Base-by-base conservation (phyloP, 352 stramenopile genomes). In the Phytophthora brassicae region DNA sequence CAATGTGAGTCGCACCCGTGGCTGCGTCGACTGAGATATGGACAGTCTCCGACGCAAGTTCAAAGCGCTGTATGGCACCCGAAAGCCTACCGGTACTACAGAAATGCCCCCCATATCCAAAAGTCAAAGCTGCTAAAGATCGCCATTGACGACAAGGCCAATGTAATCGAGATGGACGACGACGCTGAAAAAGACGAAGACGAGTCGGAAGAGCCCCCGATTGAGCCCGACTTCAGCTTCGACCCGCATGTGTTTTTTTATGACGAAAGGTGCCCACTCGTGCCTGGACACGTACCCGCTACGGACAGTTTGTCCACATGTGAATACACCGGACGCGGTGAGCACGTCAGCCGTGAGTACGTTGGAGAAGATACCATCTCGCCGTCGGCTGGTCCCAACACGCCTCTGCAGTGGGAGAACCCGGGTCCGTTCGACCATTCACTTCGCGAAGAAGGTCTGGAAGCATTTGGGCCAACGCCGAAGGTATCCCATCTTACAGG, bases 91-190 rank as follows among this genome's bases (percentile, higher is more conserved):
- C 3, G 38, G 38, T 8, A 49, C 6, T 4, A 22, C 51, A 4
- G 31, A 58, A 22, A 42, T 50, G 33, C 23, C 51, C 24, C 7
- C 17, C 23, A 16, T 17, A 44, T 44, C 22, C 26, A 46, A n/a
- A 1, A 51, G 1, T 13, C 24, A 2, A 53, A 53, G 28, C 16
- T 16, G 3, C 29, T 56, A 0, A 56, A 45, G 26, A 17, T 24
- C 8, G 33, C 33, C 1, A 26, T 45, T 16, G 33, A 56, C 22
- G 33, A 46, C 8, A 56, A 46, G 22, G 33, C 48, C 0, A 46
- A 41, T 22, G 48, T 44, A n/a, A n/a, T 50, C 11, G 51, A 59
- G 6, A 50, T 59, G 39, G 26, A 59, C n/a, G 51, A 59, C 17
- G 31, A 56, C 2, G 45, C 14, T 0, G 16, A 46, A 6, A 3